Percentiles rank a stretch among this genome's conserved stretches.
These are phyloP conservation scores for Cutaneotrichosporon spelunceum DNA, from an alignment of 1,284 basidiomycete genomes.

Conservation along the genomic window DNA sequence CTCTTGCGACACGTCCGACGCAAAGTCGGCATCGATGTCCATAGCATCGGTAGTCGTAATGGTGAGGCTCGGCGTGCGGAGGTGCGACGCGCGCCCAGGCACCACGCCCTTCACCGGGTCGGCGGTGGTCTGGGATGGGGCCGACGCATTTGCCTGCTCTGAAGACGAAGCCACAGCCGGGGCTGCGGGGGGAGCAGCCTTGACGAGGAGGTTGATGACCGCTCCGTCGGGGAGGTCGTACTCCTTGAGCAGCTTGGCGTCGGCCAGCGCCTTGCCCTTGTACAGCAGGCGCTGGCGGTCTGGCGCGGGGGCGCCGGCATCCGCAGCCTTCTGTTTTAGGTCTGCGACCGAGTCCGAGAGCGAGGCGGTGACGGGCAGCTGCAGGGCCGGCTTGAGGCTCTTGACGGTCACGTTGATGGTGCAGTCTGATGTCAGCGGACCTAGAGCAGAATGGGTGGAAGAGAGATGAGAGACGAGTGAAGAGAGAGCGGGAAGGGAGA, in stretches of 20 bases:
- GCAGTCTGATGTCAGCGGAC: slow-evolving; percentile 25
- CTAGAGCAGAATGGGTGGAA: neutral
- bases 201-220: slow-evolving; percentile 76
- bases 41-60: slow-evolving; percentile 52
- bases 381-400: slow-evolving; percentile 77
- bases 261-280: slow-evolving; percentile 86
- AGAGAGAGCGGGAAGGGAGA: neutral
- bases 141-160: slow-evolving; percentile 15
- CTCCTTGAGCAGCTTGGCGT: slow-evolving; percentile 79
- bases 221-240: slow-evolving; percentile 76
- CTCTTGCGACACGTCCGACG: slow-evolving; percentile 1
- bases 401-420: slow-evolving; percentile 75
- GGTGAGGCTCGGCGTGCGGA: slow-evolving; percentile 46
- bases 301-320: slow-evolving; percentile 60
- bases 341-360: slow-evolving; percentile 72
- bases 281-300: slow-evolving; percentile 78
- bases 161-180: too few relatives aligned
- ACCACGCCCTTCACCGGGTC: slow-evolving; percentile 11
- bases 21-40: slow-evolving; percentile 30
- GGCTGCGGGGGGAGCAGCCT: slow-evolving; percentile 51
- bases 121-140: slow-evolving; percentile 9
- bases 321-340: slow-evolving; percentile 68
- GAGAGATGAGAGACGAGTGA: neutral
- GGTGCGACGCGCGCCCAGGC: slow-evolving; percentile 5
- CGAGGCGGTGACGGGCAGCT: slow-evolving; percentile 64